phyloP scores from a whole-genome alignment of 345 rosid genomes.

The Hibiscus syriacus region DNA sequence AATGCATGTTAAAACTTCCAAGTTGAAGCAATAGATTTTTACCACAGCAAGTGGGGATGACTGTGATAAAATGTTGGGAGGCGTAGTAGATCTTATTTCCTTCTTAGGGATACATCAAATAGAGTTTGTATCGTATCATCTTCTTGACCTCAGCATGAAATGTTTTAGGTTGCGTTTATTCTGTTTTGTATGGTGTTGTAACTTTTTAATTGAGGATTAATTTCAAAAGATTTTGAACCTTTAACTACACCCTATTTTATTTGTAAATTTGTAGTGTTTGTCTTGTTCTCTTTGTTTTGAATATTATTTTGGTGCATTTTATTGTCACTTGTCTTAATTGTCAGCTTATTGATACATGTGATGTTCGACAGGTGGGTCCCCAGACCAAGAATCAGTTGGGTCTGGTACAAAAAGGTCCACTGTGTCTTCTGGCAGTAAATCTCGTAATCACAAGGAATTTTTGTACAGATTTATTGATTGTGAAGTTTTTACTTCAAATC shows the following conservation, averaged over 20 bases:
- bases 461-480: conserved; percentile 47
- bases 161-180: neutral
- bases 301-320: neutral
- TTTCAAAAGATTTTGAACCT: neutral
- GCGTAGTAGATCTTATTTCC: neutral
- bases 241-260: neutral
- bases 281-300: neutral
- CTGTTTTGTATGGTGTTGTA: neutral
- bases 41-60: neutral
- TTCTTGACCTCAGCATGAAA: neutral
- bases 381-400: conserved; percentile 76
- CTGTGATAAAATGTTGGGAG: neutral
- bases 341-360: neutral
- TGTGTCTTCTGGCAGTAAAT: conserved; percentile 56
- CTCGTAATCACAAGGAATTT: conserved; percentile 66
- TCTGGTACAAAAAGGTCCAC: conserved; percentile 76
- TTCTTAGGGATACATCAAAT: neutral
- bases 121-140: neutral
- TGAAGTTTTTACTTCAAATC: conserved; percentile 44
- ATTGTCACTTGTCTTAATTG: neutral
- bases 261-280: neutral
- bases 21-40: conserved; percentile 3
- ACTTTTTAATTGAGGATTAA: neutral
- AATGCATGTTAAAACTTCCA: neutral
- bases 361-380: conserved; percentile 53